Evolutionary conservation across 2,329 filamentous ascomycete genomes (phyloP), one percentile per base, ranked within the genome.

Genomic region (Claviceps sorghi): DNA sequence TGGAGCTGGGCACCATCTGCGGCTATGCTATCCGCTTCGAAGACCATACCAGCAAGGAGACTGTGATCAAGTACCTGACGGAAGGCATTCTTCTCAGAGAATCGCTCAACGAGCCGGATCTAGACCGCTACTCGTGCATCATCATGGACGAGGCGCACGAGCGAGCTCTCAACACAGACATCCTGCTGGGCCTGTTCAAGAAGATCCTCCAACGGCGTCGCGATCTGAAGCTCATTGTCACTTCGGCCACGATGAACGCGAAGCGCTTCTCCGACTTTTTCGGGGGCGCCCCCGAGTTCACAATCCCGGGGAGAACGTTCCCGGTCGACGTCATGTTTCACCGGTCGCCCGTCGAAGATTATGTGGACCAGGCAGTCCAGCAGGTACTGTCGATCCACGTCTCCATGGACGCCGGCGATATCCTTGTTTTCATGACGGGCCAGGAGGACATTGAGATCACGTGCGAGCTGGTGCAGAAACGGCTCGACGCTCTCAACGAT

Each of bases 131-230:
- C 65, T 95, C 91, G 15, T 96, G 90, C 65, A 89, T 98, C 61
- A 98, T 98, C 68, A 98, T 98, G 93, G 93, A 98, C 64, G 93
- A 98, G 72, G 94, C 93, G 4, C 93, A 98, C 76, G 93, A 98
- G 68, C 80, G 93, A 66, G 91, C 93, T 1, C 71, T 98, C 49
- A 97, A 98, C 63, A 98, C 93, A 0, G 93, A 98, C 66, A 91
- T 98, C 19, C 72, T 98, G 15, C 95, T 98, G 87, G 93, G 93
- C 0, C 71, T 98, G 30, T 91, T 98, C 71, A 98, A 97, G 67
- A 98, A 98, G 69, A 91, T 98, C 4, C 72, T 98, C 47, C 85
- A 91, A 56, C 78, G 91, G 50, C 80, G 94, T 55, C 80, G 89
- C 61, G 93, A 98, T 62, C 73, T 98, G 48, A 98, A 97, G 67